phyloP scores from a whole-genome alignment of 2,329 filamentous ascomycete genomes.

The Lachnellula occidentalis region DNA sequence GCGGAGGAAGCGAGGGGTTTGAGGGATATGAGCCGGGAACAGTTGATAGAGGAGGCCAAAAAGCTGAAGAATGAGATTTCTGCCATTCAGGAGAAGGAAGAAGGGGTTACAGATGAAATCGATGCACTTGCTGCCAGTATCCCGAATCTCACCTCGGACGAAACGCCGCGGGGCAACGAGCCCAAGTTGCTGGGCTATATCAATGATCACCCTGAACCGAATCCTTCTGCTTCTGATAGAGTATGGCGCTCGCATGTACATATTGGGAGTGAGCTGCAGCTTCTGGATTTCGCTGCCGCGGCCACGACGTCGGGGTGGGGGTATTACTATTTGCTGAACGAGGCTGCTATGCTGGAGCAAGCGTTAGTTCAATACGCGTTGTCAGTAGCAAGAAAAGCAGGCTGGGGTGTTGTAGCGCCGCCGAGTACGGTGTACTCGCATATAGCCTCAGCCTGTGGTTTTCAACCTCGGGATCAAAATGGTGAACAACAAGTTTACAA shows the following conservation, averaged over 20 bases:
- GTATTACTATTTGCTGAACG: slow-evolving; percentile 94
- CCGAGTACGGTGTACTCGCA: slow-evolving; percentile 89
- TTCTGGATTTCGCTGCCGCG: slow-evolving; percentile 85
- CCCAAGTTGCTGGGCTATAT: slow-evolving; percentile 69
- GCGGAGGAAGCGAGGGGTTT: slow-evolving; percentile 20
- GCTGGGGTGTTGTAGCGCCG: slow-evolving; percentile 77
- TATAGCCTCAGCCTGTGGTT: slow-evolving; percentile 86
- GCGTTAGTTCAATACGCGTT: slow-evolving; percentile 86
- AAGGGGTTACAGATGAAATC: slow-evolving; percentile 58
- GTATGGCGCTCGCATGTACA: slow-evolving; percentile 73
- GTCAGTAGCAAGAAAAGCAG: slow-evolving; percentile 61
- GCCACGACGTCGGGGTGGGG: slow-evolving; percentile 88
- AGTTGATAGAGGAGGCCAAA: slow-evolving; percentile 59
- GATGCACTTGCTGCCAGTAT: slow-evolving; percentile 68
- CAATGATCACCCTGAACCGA: slow-evolving; percentile 58
- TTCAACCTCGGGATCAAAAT: slow-evolving; percentile 84
- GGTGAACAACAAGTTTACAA: slow-evolving; percentile 90
- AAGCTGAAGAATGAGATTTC: slow-evolving; percentile 57
- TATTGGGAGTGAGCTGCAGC: slow-evolving; percentile 76
- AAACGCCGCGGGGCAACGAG: slow-evolving; percentile 67
- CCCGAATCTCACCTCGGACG: slow-evolving; percentile 76
- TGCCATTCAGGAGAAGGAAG: slow-evolving; percentile 56
- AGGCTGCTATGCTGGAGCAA: slow-evolving; percentile 90
- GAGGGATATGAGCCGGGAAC: slow-evolving; percentile 38
- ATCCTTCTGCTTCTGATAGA: slow-evolving; percentile 30